Conservation (phyloP, 1,284 basidiomycete species). For the Heterobasidion annosum region DNA sequence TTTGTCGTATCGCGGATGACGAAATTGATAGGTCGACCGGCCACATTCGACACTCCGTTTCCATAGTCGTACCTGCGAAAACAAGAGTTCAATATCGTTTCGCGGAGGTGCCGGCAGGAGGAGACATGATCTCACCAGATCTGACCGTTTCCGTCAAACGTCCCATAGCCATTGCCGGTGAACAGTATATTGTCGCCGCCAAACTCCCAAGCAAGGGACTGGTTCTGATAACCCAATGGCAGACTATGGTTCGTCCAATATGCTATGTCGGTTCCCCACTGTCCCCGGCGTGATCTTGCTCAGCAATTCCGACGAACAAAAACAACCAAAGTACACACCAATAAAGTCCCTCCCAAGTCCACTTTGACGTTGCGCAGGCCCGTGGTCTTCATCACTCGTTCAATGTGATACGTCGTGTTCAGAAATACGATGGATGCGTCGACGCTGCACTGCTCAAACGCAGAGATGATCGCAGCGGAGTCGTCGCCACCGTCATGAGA, state of each 20-base stretch:
- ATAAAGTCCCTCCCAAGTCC: slow-evolving; percentile 19
- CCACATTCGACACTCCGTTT: slow-evolving; percentile 21
- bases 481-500: slow-evolving; percentile 20
- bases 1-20: slow-evolving; percentile 21
- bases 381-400: slow-evolving; percentile 22
- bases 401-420: slow-evolving; percentile 18
- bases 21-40: slow-evolving; percentile 22
- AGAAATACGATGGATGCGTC: neutral
- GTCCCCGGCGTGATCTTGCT: neutral
- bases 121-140: slow-evolving; percentile 11
- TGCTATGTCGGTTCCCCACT: slow-evolving; percentile 23
- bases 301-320: neutral
- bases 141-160: slow-evolving; percentile 25
- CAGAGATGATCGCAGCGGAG: slow-evolving; percentile 18
- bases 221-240: slow-evolving; percentile 20
- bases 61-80: slow-evolving; percentile 20
- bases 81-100: too few species aligned
- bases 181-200: slow-evolving; percentile 19
- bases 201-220: slow-evolving; percentile 22
- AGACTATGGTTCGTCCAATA: slow-evolving; percentile 22
- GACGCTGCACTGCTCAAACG: slow-evolving; percentile 19
- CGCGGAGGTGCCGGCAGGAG: too few species aligned
- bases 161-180: slow-evolving; percentile 20
- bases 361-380: slow-evolving; percentile 19
- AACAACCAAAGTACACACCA: slow-evolving; percentile 12